Conservation (phyloP, 805 yeast species). For the Candida parachauliodes region DNA sequence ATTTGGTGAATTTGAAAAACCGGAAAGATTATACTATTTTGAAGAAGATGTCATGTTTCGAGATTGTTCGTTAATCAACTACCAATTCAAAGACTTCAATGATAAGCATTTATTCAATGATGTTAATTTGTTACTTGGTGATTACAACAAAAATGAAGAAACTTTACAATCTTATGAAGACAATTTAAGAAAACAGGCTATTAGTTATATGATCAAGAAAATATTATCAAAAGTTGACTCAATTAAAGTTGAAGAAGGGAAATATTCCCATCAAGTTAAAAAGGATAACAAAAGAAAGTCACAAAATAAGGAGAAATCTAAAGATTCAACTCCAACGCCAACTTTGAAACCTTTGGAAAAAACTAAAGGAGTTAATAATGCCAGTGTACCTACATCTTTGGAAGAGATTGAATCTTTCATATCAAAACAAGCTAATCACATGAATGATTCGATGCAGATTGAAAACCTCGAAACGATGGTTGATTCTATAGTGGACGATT, state of each 20-base stretch:
- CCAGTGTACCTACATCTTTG: slow-evolving; percentile 22
- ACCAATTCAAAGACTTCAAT: slow-evolving; percentile 56
- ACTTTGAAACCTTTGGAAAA: no score
- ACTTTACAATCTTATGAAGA: slow-evolving; percentile 20
- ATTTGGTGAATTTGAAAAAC: slow-evolving; percentile 23
- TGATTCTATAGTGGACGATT: slow-evolving; percentile 14
- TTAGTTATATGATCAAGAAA: slow-evolving; percentile 20
- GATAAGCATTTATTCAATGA: slow-evolving; percentile 45
- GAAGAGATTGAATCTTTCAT: slow-evolving; percentile 37
- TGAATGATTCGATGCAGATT: slow-evolving; percentile 14
- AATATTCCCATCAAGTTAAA: background rate
- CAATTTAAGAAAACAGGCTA: slow-evolving; percentile 23
- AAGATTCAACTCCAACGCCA: no score
- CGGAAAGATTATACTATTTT: slow-evolving; percentile 52
- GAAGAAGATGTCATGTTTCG: slow-evolving; percentile 61
- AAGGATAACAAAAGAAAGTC: background rate
- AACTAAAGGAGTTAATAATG: background rate
- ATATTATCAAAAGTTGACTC: slow-evolving; percentile 14
- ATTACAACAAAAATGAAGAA: slow-evolving; percentile 10
- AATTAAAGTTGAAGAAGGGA: slow-evolving; percentile 6
- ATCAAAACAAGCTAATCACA: slow-evolving; percentile 28
- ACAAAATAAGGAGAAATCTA: background rate
- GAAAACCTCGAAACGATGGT: slow-evolving; percentile 14
- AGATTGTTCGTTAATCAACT: slow-evolving; percentile 56
- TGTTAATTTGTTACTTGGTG: slow-evolving; percentile 21